Conservation (phyloP, 2,329 filamentous ascomycete species). For the Colletotrichum brevisporum region DNA sequence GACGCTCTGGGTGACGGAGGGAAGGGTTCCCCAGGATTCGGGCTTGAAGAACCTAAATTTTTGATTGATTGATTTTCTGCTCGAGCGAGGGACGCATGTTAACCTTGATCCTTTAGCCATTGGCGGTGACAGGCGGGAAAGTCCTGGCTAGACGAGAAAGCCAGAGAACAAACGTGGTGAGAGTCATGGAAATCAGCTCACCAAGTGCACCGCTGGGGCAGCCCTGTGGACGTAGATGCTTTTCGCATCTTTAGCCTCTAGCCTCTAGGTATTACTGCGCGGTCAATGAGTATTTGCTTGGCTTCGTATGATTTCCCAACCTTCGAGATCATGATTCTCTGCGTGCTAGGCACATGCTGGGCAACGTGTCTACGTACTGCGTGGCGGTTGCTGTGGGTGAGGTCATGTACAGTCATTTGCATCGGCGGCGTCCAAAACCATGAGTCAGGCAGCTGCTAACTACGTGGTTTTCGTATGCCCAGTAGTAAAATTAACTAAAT, state of each 20-base stretch:
- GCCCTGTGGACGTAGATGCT: neutral
- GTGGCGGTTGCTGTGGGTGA: neutral
- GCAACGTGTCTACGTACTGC: neutral
- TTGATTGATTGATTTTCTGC: too few relatives aligned
- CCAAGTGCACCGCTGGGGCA: neutral
- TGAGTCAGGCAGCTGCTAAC: too few relatives aligned
- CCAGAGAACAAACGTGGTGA: neutral
- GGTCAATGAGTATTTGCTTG: constrained; percentile 5
- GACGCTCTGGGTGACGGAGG: neutral
- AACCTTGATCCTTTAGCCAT: too few relatives aligned
- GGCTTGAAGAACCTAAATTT: neutral
- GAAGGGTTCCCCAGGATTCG: constrained; percentile 16
- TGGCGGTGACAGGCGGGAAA: too few relatives aligned
- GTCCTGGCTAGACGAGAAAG: neutral
- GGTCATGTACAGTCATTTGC: neutral
- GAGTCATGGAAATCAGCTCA: neutral
- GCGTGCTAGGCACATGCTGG: constrained; percentile 19
- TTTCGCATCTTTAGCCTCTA: neutral
- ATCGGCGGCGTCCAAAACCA: too few relatives aligned
- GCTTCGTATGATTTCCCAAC: constrained; percentile 9
- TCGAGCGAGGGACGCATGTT: too few relatives aligned
- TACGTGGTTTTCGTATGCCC: too few relatives aligned
- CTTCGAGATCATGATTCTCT: constrained; percentile 14
- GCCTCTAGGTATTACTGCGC: neutral
- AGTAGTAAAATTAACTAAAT: too few relatives aligned